phyloP scores from a whole-genome alignment of 371 early-diverging fungal genomes.

The Phascolomyces articulosus region DNA sequence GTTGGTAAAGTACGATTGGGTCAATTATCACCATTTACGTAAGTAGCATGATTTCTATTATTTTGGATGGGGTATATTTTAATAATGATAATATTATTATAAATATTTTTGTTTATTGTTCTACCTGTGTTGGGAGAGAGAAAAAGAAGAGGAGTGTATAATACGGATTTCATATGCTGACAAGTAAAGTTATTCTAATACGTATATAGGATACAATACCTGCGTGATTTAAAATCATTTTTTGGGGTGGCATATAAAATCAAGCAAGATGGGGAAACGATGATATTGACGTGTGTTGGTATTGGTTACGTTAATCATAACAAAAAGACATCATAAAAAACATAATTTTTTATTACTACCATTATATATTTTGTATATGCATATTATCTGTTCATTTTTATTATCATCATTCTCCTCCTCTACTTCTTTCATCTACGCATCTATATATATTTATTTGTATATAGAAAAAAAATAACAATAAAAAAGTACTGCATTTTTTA shows the following conservation, averaged over 20 bases:
- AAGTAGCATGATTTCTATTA: constrained; percentile 34
- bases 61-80: not conserved
- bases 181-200: constrained; percentile 2
- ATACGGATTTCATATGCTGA: not conserved
- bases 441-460: too few species aligned
- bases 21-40: constrained; percentile 83
- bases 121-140: too few species aligned
- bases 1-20: constrained; percentile 91
- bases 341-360: too few species aligned
- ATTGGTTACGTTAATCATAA: constrained; percentile 87
- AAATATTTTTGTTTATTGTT: too few species aligned
- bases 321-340: constrained; percentile 74
- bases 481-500: not conserved
- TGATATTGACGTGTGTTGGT: constrained; percentile 89
- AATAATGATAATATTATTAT: too few species aligned
- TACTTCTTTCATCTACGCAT: too few species aligned
- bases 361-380: too few species aligned
- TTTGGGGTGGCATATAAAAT: constrained; percentile 93
- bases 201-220: constrained; percentile 72
- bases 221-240: constrained; percentile 88
- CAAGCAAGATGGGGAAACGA: constrained; percentile 73
- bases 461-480: not conserved
- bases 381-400: too few species aligned
- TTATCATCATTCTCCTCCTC: too few species aligned
- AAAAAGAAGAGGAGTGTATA: not conserved